These are phyloP conservation scores for Trypanosoma theileri DNA, from an alignment of 208 protist species.

Conservation along the genomic window DNA sequence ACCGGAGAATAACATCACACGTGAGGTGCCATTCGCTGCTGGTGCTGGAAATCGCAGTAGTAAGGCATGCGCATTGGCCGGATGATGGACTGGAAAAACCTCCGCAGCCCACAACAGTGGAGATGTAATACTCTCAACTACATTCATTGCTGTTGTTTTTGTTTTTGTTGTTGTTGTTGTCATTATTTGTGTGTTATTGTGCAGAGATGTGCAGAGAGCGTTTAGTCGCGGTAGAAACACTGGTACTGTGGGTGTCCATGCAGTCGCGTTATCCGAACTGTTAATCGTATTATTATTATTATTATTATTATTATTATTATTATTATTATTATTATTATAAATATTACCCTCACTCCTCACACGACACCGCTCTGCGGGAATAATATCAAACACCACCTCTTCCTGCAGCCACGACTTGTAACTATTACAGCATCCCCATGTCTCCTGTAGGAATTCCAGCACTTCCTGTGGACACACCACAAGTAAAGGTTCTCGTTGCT, in stretches of 20 bases:
- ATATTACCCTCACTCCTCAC: background rate
- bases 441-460: slow-evolving; percentile 54
- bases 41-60: slow-evolving; percentile 72
- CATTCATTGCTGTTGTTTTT: background rate
- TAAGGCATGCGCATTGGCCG: slow-evolving; percentile 82
- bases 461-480: slow-evolving; percentile 80
- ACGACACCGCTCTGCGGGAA: slow-evolving; percentile 27
- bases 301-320: background rate
- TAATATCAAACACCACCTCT: slow-evolving; percentile 68
- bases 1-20: slow-evolving; percentile 87
- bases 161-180: background rate
- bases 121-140: background rate
- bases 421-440: slow-evolving; percentile 41
- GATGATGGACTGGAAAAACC: slow-evolving; percentile 82
- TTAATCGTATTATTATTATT: background rate
- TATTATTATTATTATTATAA: background rate
- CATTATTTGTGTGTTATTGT: background rate
- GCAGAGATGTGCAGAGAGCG: slow-evolving; percentile 11
- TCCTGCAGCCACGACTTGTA: slow-evolving; percentile 47
- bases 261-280: background rate
- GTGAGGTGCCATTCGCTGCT: slow-evolving; percentile 18
- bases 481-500: slow-evolving; percentile 33
- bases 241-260: slow-evolving; percentile 15
- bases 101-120: slow-evolving; percentile 50
- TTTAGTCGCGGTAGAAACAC: slow-evolving; percentile 20